Evolutionary conservation across 805 yeast genomes (phyloP), one percentile per base, ranked within the genome.

Genomic region (Spathaspora sp.): DNA sequence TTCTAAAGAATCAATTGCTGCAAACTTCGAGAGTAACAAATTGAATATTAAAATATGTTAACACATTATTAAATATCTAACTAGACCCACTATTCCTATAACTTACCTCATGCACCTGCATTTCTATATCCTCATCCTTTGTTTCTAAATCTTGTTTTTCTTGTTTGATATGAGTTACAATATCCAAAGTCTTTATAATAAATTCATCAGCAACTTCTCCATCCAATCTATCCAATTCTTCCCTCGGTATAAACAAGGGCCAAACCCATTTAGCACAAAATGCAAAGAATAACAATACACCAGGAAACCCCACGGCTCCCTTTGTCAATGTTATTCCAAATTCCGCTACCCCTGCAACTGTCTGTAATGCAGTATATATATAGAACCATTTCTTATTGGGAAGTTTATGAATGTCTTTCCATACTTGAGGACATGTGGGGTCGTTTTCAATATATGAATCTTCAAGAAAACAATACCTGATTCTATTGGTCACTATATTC

Each of bases 291-390:
- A 93, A 67, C 47, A 93, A 69, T 0, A 94, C 89, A 2, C 90
- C 86, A 0, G 99, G 98, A 62, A 94, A 93, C 2, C 96, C 98
- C 31, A 93, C 89, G 0, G 98, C 97, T 0, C 94, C 98, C 53
- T 77, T 82, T 0, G 97, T 89, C 62, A 85, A 81, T 0, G 96
- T 87, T 31, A 93, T 90, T 0, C 84, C 94, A 57, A 90, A 86
- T 63, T 96, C 98, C 0, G 82, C 87, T 1, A 79, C 86, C 49
- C 86, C 86, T 0, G 94, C 94, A 18, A 83, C 57, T 3, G 87
- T 64, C 52, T 89, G 84, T 17, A 89, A 69, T 0, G 64, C 48
- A 0, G 87, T 66, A 60, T 85, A 93, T 1, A 82, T 52, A 32
- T 78, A 65, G 17, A 89, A 70, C 78, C 81, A 79, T 58, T 76